Evolutionary conservation across 768 basidiomycete genomes (phyloP).

Genomic region (Amanita fuliginea): DNA sequence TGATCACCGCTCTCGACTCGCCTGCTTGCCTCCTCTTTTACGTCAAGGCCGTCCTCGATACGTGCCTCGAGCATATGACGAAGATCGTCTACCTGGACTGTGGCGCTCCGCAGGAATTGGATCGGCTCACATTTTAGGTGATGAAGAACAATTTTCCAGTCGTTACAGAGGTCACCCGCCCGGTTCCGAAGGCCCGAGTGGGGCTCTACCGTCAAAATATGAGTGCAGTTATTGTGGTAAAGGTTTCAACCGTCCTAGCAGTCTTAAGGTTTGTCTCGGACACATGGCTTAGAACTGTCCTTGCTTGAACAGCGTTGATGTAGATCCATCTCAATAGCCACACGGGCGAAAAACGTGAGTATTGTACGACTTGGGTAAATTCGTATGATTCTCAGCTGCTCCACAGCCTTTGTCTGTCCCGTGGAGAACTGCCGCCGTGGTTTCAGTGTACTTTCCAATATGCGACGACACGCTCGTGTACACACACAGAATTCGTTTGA

Average conservation of each 20-base stretch:
- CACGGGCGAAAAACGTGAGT: conserved; percentile 77
- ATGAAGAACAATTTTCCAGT: conserved; percentile 26
- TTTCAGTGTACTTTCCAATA: conserved; percentile 83
- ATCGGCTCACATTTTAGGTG: conserved; percentile 14
- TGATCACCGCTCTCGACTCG: neutral
- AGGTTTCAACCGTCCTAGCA: conserved; percentile 74
- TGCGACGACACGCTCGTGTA: conserved; percentile 76
- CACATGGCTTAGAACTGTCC: conserved; percentile 7
- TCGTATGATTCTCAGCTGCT: conserved; percentile 8
- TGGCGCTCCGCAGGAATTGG: conserved; percentile 15
- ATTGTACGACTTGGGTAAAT: conserved; percentile 6
- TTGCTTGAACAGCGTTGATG: conserved; percentile 5
- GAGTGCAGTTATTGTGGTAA: conserved; percentile 75
- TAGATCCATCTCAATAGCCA: conserved; percentile 82
- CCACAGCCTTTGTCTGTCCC: conserved; percentile 63
- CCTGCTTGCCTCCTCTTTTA: neutral
- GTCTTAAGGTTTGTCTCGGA: conserved; percentile 48
- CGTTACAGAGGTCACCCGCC: conserved; percentile 12
- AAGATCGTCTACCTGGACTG: conserved; percentile 13
- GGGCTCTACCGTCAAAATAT: conserved; percentile 38
- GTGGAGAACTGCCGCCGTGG: conserved; percentile 66
- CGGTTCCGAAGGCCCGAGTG: conserved; percentile 9
- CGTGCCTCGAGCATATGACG: conserved; percentile 7
- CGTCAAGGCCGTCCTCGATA: conserved; percentile 1
- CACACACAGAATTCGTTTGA: conserved; percentile 28